Conservation (phyloP, 2,329 filamentous ascomycete species). For the Onygenales sp. region DNA sequence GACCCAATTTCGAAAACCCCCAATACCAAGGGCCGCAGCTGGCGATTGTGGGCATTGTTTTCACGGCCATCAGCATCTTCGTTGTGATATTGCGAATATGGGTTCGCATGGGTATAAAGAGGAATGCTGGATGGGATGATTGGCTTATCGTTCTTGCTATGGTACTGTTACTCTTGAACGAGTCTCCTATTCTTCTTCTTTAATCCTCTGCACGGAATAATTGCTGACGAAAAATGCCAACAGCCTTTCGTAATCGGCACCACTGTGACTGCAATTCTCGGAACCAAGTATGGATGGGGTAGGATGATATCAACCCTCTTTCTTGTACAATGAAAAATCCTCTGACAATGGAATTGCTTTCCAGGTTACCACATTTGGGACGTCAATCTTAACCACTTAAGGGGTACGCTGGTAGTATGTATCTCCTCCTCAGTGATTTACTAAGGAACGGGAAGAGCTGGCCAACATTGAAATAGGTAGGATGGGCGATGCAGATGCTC, state of each 20-base stretch:
- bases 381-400: too few species aligned
- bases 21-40: conserved; percentile 17
- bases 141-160: conserved; percentile 11
- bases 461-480: too few species aligned
- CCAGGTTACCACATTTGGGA: too few species aligned
- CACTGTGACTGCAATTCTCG: conserved; percentile 6
- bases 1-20: conserved; percentile 22
- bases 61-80: conserved; percentile 14
- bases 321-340: too few species aligned
- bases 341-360: too few species aligned
- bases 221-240: too few species aligned
- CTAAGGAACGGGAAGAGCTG: too few species aligned
- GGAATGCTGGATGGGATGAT: conserved; percentile 12
- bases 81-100: conserved; percentile 13
- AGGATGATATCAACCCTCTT: neutral
- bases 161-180: conserved; percentile 2
- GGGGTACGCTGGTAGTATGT: too few species aligned
- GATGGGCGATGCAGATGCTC: too few species aligned
- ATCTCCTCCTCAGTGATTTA: too few species aligned
- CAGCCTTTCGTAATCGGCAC: conserved; percentile 6
- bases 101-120: conserved; percentile 10
- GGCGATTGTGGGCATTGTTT: conserved; percentile 16
- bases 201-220: too few species aligned
- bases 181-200: neutral
- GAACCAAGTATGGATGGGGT: conserved; percentile 12